Conservation (phyloP, 2,329 filamentous ascomycete genomes). For the Cryphonectria carpinicola region DNA sequence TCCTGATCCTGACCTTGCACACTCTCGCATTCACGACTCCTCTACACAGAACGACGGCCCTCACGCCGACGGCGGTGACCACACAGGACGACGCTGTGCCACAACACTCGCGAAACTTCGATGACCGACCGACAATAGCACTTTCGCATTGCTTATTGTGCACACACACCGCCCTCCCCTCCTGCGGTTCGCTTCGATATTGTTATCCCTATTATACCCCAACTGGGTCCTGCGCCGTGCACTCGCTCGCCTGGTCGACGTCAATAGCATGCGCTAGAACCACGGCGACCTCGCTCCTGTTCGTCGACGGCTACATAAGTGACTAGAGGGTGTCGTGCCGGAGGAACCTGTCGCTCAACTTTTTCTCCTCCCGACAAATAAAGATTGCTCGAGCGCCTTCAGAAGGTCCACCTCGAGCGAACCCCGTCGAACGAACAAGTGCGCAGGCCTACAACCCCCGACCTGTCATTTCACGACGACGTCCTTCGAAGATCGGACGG, state of each 20-base stretch:
- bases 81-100: neutral
- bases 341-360: neutral
- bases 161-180: neutral
- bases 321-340: neutral
- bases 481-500: slow-evolving; percentile 3
- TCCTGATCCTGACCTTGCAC: slow-evolving; percentile 15
- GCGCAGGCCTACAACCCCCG: neutral
- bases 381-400: neutral
- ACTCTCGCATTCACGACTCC: neutral
- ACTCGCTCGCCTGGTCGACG: neutral
- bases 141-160: slow-evolving; percentile 5
- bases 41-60: neutral
- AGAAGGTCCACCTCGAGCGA: neutral
- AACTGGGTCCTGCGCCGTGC: neutral
- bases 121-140: neutral
- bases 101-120: neutral
- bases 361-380: neutral
- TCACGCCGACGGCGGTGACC: slow-evolving; percentile 1
- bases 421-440: neutral
- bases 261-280: slow-evolving; percentile 16
- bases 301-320: neutral
- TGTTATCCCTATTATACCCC: slow-evolving; percentile 5
- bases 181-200: neutral
- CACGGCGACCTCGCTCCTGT: neutral
- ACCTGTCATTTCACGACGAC: neutral